Conservation (phyloP, 306 rosid genomes). For the Malus orientalis region DNA sequence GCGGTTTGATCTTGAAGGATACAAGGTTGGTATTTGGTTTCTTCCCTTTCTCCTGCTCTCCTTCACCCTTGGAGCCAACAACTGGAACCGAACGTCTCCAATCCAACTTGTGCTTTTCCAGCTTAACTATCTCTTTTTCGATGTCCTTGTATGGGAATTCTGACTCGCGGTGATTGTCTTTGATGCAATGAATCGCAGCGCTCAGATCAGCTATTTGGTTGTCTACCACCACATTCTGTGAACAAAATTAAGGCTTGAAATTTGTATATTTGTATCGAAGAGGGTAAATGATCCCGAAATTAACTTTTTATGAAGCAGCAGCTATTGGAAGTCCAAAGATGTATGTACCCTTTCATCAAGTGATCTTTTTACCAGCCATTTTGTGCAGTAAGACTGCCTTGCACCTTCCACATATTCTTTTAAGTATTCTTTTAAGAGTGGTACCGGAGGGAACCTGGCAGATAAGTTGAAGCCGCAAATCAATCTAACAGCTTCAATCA, state of each 20-base stretch:
- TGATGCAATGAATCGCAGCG: constrained; percentile 28
- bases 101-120: constrained; percentile 19
- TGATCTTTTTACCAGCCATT: not conserved
- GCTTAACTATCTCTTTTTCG: constrained; percentile 13
- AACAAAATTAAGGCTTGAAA: not conserved
- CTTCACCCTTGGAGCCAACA: not conserved
- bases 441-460: constrained; percentile 31
- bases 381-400: not conserved
- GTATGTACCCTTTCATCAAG: constrained; percentile 24
- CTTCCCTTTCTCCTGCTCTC: not conserved
- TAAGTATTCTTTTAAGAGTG: constrained; percentile 26
- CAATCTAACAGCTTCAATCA: constrained; percentile 46
- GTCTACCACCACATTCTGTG: constrained; percentile 34
- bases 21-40: not conserved
- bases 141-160: constrained; percentile 22
- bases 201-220: constrained; percentile 28
- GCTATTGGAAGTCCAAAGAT: not conserved
- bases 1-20: not conserved
- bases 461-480: constrained; percentile 40
- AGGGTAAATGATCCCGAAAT: not conserved
- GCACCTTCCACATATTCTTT: constrained; percentile 12
- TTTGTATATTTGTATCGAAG: not conserved
- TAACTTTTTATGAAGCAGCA: not conserved
- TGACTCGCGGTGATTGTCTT: constrained; percentile 32
- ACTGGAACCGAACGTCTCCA: not conserved